Percentiles rank a stretch among this genome's conserved stretches.
phyloP scores from a whole-genome alignment of 2,329 filamentous ascomycete species.

The Ophiostoma sp. region DNA sequence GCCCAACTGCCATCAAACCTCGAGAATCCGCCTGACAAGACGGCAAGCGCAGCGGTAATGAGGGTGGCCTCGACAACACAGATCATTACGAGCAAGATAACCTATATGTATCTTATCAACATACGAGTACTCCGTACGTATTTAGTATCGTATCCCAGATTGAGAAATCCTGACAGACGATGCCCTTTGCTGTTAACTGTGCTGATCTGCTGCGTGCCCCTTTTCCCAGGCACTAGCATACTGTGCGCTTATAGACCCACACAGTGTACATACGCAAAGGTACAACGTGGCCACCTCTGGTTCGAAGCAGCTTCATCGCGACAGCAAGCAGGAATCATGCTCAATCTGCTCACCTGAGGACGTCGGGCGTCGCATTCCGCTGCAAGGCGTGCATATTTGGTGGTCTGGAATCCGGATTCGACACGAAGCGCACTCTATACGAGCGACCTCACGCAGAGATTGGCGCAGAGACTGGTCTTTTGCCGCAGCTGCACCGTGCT shows the following conservation, averaged over 20 bases:
- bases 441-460: not conserved
- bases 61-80: too few relatives aligned
- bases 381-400: slow-evolving; percentile 2
- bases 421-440: not conserved
- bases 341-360: slow-evolving; percentile 1
- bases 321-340: not conserved
- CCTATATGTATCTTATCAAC: not conserved
- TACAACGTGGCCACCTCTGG: slow-evolving; percentile 21
- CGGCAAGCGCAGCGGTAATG: too few relatives aligned
- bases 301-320: slow-evolving; percentile 16
- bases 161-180: not conserved
- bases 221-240: slow-evolving; percentile 19
- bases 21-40: not conserved
- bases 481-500: not conserved
- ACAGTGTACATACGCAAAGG: not conserved
- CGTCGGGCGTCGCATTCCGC: slow-evolving; percentile 1
- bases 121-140: not conserved
- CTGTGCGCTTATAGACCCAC: slow-evolving; percentile 8
- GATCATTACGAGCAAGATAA: too few relatives aligned
- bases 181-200: not conserved
- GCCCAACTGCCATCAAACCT: not conserved
- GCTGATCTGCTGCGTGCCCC: slow-evolving; percentile 15
- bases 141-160: too few relatives aligned
- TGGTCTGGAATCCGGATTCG: not conserved
- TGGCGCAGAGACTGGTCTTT: too few relatives aligned